These are phyloP conservation scores for Exsudoporus frostii DNA, from an alignment of 768 basidiomycete genomes.

Conservation along the genomic window DNA sequence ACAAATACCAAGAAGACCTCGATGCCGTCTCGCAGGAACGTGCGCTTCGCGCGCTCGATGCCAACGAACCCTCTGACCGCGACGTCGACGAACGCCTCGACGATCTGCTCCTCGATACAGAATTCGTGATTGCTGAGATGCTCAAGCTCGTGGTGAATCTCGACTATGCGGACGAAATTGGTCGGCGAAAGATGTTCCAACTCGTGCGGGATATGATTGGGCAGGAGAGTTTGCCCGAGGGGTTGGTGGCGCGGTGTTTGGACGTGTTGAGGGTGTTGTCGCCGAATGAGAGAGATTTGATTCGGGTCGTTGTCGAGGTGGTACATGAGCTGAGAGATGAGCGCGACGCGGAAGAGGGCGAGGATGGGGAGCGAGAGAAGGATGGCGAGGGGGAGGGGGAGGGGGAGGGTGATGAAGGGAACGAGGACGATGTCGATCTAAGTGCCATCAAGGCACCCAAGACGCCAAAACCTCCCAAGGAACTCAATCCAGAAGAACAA, in stretches of 20 bases:
- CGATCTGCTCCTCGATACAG: constrained; percentile 30
- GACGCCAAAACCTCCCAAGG: constrained; percentile 28
- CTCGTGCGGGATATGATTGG: constrained; percentile 85
- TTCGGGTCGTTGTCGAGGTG: constrained; percentile 85
- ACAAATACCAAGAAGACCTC: constrained; percentile 49
- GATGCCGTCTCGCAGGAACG: constrained; percentile 40
- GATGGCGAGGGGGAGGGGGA: constrained; percentile 35
- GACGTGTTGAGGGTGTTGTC: constrained; percentile 78
- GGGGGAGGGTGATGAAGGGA: constrained; percentile 17
- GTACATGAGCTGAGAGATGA: constrained; percentile 70
- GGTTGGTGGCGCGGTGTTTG: constrained; percentile 68
- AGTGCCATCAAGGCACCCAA: constrained; percentile 15
- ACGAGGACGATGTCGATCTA: constrained; percentile 1
- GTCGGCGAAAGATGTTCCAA: constrained; percentile 81
- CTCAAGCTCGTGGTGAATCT: constrained; percentile 73
- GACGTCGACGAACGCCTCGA: constrained; percentile 49
- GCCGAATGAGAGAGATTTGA: constrained; percentile 76
- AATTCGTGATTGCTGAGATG: constrained; percentile 78
- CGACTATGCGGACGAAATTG: constrained; percentile 92
- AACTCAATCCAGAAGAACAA: constrained; percentile 58
- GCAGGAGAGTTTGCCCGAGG: constrained; percentile 64
- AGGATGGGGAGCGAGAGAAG: constrained; percentile 36
- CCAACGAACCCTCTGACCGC: constrained; percentile 33
- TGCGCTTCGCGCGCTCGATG: constrained; percentile 27
- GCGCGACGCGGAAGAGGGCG: constrained; percentile 40